Conservation (phyloP, 2,329 filamentous ascomycete species). For the Tolypocladium amazonense region DNA sequence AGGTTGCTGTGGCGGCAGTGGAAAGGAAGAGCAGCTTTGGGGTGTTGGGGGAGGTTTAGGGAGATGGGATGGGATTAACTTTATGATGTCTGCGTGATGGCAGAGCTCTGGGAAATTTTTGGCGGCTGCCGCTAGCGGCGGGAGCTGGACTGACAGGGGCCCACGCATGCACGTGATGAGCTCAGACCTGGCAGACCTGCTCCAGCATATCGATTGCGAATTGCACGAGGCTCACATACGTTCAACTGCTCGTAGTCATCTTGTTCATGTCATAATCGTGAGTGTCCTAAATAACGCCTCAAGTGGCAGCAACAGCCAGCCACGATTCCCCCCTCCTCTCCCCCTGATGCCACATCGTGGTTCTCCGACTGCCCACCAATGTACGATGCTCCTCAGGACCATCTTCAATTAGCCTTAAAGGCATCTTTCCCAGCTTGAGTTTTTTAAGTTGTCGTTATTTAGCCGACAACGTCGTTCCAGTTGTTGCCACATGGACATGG, state of each 20-base stretch:
- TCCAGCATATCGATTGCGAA: background rate
- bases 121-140: background rate
- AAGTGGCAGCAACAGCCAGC: background rate
- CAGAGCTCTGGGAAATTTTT: background rate
- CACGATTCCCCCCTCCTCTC: background rate
- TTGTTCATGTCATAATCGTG: background rate
- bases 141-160: background rate
- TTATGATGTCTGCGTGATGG: background rate
- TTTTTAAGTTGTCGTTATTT: background rate
- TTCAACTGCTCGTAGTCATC: background rate
- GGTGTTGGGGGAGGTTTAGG: background rate
- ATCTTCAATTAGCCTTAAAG: background rate
- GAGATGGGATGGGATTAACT: background rate
- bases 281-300: background rate
- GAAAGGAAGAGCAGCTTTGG: background rate
- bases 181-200: background rate
- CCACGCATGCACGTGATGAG: background rate
- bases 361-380: too few relatives aligned
- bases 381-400: background rate
- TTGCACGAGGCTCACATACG: background rate
- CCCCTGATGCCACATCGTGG: background rate
- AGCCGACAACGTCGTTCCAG: background rate
- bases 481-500: background rate
- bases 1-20: background rate
- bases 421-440: background rate